phyloP scores from a whole-genome alignment of 139 green algal species.

The Edaphochlamys debaryana region DNA sequence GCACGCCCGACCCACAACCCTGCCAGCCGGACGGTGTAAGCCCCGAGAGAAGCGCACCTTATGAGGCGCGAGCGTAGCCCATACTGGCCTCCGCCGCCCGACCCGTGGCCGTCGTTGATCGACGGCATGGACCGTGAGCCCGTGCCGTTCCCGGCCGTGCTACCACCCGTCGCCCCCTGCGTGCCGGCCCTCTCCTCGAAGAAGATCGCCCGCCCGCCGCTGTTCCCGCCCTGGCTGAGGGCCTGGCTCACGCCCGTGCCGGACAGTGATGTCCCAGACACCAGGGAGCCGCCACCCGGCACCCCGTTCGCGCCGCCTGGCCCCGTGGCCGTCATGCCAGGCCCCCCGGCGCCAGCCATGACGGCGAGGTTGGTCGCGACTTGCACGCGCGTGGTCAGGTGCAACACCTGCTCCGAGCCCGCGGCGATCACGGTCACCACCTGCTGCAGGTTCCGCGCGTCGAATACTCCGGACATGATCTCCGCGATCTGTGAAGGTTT shows the following conservation, averaged over 20 bases:
- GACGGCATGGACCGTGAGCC: not conserved
- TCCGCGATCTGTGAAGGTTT: not conserved
- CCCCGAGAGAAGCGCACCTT: not conserved
- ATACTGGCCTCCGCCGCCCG: no score
- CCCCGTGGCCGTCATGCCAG: no score
- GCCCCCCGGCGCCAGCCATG: not conserved
- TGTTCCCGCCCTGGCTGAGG: no score
- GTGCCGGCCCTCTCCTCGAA: conserved; percentile 15
- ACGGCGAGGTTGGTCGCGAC: not conserved
- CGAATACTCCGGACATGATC: not conserved
- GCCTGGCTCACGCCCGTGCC: no score
- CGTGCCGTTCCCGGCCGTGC: not conserved
- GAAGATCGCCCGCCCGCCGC: conserved; percentile 7
- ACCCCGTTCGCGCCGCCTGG: no score
- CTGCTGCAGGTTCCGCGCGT: conserved; percentile 29
- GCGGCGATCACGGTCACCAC: not conserved
- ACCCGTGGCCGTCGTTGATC: no score
- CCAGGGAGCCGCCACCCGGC: no score
- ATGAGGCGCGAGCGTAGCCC: not conserved
- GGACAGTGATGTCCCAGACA: no score
- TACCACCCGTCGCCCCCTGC: no score
- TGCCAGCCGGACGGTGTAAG: no score
- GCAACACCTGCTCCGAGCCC: conserved; percentile 12
- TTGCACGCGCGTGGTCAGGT: conserved; percentile 4
- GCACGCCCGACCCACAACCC: no score